Evolutionary conservation across 2,329 filamentous ascomycete genomes (phyloP).

Genomic region (Scedosporium apiospermum): DNA sequence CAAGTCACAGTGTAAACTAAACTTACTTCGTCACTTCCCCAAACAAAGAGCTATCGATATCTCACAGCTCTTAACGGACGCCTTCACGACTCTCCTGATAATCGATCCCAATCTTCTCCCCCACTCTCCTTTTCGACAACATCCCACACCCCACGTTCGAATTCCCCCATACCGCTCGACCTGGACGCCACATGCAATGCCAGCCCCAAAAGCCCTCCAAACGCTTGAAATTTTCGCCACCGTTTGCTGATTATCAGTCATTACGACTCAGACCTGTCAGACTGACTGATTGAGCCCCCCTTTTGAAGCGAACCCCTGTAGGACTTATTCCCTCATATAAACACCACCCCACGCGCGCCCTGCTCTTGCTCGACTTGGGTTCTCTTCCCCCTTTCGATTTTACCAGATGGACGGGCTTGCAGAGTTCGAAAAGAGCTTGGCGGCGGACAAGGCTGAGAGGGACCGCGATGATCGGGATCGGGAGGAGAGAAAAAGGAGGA

Average conservation of each 20-base stretch:
- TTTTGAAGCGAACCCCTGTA: background rate
- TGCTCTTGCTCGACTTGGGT: background rate
- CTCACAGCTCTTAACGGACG: background rate
- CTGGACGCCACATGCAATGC: background rate
- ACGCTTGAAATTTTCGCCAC: background rate
- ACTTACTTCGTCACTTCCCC: too few relatives aligned
- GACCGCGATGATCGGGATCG: conserved; percentile 26
- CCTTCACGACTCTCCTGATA: background rate
- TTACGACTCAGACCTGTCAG: background rate
- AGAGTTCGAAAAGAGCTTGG: conserved; percentile 72
- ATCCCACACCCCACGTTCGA: background rate
- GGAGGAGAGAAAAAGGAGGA: conserved; percentile 20
- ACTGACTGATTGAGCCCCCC: background rate
- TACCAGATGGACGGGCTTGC: conserved; percentile 42
- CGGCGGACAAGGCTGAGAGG: conserved; percentile 48
- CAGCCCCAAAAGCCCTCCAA: background rate
- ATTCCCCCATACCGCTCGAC: background rate
- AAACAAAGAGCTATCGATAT: background rate
- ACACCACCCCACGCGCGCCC: background rate
- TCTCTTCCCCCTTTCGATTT: background rate
- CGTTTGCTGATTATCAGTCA: background rate
- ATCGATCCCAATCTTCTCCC: background rate
- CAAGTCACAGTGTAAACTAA: too few relatives aligned
- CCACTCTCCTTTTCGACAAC: background rate
- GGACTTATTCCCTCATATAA: background rate